Evolutionary conservation across 2,329 filamentous ascomycete genomes (phyloP), one percentile per base, ranked within the genome.

Genomic region (Knoxdaviesia proteae): DNA sequence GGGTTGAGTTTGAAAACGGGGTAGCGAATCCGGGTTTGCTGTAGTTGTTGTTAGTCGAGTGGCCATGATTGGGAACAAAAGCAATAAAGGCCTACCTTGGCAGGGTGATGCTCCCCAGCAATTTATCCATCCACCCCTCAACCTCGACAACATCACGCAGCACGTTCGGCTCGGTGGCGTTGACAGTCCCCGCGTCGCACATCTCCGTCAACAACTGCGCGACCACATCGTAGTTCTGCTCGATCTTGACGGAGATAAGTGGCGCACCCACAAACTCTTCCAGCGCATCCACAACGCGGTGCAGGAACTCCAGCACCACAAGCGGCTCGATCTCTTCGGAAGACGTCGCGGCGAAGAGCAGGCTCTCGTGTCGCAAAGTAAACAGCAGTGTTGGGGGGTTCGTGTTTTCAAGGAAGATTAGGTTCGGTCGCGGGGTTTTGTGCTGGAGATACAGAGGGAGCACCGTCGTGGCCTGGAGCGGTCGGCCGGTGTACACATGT

Each of bases 191-290:
- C 36, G 78, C 84, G 65, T 98, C 90, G 57, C 90, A 94, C 81
- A 98, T 93, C 61, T 98, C 90, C 47, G 78, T 84, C 46, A 96
- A 68, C 31, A 98, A 64, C 61, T 98, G 90, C 11, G 87, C 87
- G 34, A 92, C 81, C 32, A 96, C 79, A 72, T 96, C 84, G 61
- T 96, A 96, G 59, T 76, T 86, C 50, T 68, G 71, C 59, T 94
- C 86, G 49, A 98, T 80, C 64, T 90, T 94, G 55, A 71, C 73
- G 20, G 86, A 79, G 45, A 94, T 65, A 40, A 98, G 62, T 9
- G 90, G 90, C 39, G 84, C 77, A 45, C 88, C 87, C 6, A 98
- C 68, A 56, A 94, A 96, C 55, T 94, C 88, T 61, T 96, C 88
- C 34, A 98, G 71, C 8, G 82, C 79, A 66, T 98, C 90, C 54